These are phyloP conservation scores for Tetrapyrgos nigripes DNA, from an alignment of 1,284 basidiomycete species.

Conservation along the genomic window DNA sequence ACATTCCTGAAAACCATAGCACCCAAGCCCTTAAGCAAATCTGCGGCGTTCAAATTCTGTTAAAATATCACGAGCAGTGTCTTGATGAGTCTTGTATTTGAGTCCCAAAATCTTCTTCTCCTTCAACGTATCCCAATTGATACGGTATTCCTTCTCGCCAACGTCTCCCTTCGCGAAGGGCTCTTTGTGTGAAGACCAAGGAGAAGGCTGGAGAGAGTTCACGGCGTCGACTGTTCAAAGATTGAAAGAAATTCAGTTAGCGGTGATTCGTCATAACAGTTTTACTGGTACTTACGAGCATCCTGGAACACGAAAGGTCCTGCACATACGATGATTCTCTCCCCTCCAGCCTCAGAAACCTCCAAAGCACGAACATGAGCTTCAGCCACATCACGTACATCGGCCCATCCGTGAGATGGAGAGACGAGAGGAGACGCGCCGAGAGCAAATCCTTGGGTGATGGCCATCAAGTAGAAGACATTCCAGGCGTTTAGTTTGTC, in stretches of 20 bases:
- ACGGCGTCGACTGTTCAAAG: constrained; percentile 17
- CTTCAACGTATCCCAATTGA: constrained; percentile 15
- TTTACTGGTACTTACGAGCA: constrained; percentile 14
- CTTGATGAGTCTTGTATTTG: constrained; percentile 19
- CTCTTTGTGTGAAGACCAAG: constrained; percentile 8
- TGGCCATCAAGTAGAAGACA: constrained; percentile 6
- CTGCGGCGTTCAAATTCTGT: constrained; percentile 17
- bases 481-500: constrained; percentile 10
- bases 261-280: background rate
- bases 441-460: background rate
- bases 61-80: constrained; percentile 21
- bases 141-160: constrained; percentile 7
- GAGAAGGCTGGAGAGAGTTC: constrained; percentile 13
- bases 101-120: constrained; percentile 8
- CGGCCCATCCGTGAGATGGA: constrained; percentile 11
- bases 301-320: constrained; percentile 20
- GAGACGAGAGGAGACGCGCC: background rate
- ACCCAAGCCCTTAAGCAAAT: no score
- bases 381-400: constrained; percentile 14
- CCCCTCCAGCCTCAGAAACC: constrained; percentile 9
- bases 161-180: constrained; percentile 14
- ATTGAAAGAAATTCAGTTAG: background rate
- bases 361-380: constrained; percentile 16
- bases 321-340: constrained; percentile 19
- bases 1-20: no score